phyloP scores from a whole-genome alignment of 1,284 basidiomycete genomes.

The Puccinia novopanici region DNA sequence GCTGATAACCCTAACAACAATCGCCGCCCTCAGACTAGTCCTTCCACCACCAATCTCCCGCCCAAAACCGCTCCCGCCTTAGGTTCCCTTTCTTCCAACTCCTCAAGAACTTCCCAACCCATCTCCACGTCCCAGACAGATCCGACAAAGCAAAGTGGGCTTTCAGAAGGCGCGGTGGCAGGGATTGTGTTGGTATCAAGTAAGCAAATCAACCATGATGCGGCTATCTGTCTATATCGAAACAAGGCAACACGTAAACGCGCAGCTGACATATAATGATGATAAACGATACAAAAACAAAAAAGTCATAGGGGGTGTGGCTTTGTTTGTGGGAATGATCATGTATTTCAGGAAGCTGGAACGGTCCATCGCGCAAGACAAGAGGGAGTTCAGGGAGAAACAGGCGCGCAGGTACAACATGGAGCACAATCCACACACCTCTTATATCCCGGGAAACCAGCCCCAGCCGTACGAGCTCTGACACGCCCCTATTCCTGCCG shows the following conservation, averaged over 20 bases:
- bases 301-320: constrained; percentile 11
- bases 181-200: constrained; percentile 23
- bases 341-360: constrained; percentile 18
- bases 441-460: constrained; percentile 23
- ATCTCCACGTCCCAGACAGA: neutral
- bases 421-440: neutral
- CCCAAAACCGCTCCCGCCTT: neutral
- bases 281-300: neutral
- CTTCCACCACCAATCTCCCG: constrained; percentile 1
- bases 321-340: neutral
- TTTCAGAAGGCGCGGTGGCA: constrained; percentile 3
- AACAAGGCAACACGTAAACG: no score
- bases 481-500: neutral
- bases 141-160: neutral
- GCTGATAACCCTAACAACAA: neutral
- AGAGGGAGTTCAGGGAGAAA: constrained; percentile 4
- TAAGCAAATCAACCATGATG: neutral
- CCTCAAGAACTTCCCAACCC: neutral
- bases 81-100: neutral
- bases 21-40: neutral
- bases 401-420: constrained; percentile 10
- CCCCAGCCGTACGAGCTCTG: constrained; percentile 3
- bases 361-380: constrained; percentile 10
- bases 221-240: no score
- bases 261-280: no score